phyloP scores from a whole-genome alignment of 2,329 filamentous ascomycete genomes.

The Aspergillus felis region DNA sequence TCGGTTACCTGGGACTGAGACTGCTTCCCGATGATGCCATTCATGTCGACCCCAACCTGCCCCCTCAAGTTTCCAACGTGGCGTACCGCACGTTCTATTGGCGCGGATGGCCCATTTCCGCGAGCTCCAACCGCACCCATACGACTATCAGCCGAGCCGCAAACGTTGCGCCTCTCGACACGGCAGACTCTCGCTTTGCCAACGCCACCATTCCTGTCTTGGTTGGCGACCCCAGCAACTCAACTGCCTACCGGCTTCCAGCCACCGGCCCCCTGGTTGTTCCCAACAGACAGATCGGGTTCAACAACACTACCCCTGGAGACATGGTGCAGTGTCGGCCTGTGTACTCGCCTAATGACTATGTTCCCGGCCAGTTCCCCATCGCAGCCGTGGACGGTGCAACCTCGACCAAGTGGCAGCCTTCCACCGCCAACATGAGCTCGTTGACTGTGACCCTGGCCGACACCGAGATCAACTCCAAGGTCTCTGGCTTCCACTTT shows the following conservation, averaged over 20 bases:
- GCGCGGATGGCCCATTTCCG: slow-evolving; percentile 61
- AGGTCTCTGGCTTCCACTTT: slow-evolving; percentile 49
- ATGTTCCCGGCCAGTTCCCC: slow-evolving; percentile 65
- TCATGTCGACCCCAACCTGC: slow-evolving; percentile 61
- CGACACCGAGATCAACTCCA: slow-evolving; percentile 28
- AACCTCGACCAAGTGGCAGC: slow-evolving; percentile 64
- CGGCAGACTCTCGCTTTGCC: slow-evolving; percentile 53
- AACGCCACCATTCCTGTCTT: slow-evolving; percentile 56
- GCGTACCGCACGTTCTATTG: slow-evolving; percentile 63
- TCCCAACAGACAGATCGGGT: slow-evolving; percentile 55
- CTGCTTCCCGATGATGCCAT: slow-evolving; percentile 56
- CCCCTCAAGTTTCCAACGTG: slow-evolving; percentile 60
- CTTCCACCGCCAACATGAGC: slow-evolving; percentile 48
- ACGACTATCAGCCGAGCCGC: slow-evolving; percentile 57
- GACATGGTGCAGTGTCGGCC: slow-evolving; percentile 65
- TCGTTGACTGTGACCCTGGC: slow-evolving; percentile 56
- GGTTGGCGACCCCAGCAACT: slow-evolving; percentile 46
- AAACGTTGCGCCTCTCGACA: slow-evolving; percentile 42
- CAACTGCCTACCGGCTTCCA: slow-evolving; percentile 44
- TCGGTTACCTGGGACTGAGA: slow-evolving; percentile 64
- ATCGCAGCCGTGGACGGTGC: slow-evolving; percentile 64
- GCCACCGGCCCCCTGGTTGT: slow-evolving; percentile 52
- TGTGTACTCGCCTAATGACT: slow-evolving; percentile 45
- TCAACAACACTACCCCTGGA: slow-evolving; percentile 50
- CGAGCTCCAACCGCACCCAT: slow-evolving; percentile 60